Conservation (phyloP, 1,284 basidiomycete species). For the Boletus mariae region DNA sequence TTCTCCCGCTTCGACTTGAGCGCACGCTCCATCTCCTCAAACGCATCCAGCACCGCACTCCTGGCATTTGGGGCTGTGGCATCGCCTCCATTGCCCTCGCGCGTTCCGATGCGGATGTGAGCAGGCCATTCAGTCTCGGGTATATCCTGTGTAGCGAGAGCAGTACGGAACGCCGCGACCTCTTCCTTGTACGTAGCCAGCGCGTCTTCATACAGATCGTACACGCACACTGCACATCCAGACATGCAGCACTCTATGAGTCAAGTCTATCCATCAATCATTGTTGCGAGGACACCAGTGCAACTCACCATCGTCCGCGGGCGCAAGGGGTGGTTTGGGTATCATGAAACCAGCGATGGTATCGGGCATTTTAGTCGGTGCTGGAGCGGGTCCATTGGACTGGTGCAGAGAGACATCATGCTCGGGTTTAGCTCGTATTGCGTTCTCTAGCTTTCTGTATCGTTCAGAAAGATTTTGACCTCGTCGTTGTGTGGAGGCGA, state of each 20-base stretch:
- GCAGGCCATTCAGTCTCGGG: slow-evolving; percentile 66
- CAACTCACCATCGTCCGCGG: slow-evolving; percentile 54
- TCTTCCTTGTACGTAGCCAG: slow-evolving; percentile 62
- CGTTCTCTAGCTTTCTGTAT: slow-evolving; percentile 53
- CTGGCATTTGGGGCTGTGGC: slow-evolving; percentile 9
- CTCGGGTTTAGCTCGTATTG: slow-evolving; percentile 43
- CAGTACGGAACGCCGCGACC: slow-evolving; percentile 47
- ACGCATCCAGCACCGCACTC: slow-evolving; percentile 48
- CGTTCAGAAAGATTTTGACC: slow-evolving; percentile 52
- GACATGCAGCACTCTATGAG: slow-evolving; percentile 88
- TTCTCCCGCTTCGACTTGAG: slow-evolving; percentile 44
- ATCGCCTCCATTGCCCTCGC: neutral
- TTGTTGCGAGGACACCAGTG: too few relatives aligned
- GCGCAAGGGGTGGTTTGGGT: slow-evolving; percentile 56
- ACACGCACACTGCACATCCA: slow-evolving; percentile 85
- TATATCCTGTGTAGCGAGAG: slow-evolving; percentile 48
- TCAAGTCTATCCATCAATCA: neutral
- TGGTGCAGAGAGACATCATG: slow-evolving; percentile 19
- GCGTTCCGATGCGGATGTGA: slow-evolving; percentile 30
- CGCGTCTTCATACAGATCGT: slow-evolving; percentile 82
- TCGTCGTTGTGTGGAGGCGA: slow-evolving; percentile 17
- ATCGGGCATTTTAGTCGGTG: slow-evolving; percentile 13
- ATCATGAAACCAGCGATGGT: slow-evolving; percentile 49
- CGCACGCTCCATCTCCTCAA: slow-evolving; percentile 62
- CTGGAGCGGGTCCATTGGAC: neutral